Evolutionary conservation across 2,329 filamentous ascomycete species (phyloP), one percentile per base, ranked within the genome.

Genomic region (Pyrenophora teres): DNA sequence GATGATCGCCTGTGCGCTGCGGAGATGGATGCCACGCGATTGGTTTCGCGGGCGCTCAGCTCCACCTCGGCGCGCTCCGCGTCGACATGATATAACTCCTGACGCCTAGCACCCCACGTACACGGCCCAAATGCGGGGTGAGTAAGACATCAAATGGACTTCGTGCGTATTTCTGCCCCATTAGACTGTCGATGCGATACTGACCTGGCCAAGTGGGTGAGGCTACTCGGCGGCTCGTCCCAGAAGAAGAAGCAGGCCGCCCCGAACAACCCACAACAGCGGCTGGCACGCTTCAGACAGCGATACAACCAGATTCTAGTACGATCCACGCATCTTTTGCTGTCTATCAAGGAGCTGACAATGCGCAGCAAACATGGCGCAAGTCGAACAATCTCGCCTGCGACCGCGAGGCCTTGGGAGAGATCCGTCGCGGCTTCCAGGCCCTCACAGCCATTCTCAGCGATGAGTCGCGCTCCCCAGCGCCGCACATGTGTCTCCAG

Each of bases 401-500:
- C 57, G 82, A 86, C 59, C 76, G 78, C 40, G 76, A 79, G 38
- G 77, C 81, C 19, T 70, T 81, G 39, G 74, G 73, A 13, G 73
- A 70, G 69, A 81, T 84, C 50, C 78, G 80, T 49, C 74, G 74
- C 52, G 80, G 77, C 56, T 78, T 87, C 56, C 79, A 83, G 54
- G 79, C 81, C 41, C 73, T 87, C 21, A 83, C 81, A 52, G 76
- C 78, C 61, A 87, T 96, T 65, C 86, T 97, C 59, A 87, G 85
- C 76, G 92, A 97, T 77, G 93, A 97, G 77, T 90, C 89, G 54
- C 88, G 92, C 60, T 87, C 91, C 37, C 91, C 92, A 4, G 83
- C 92, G 21, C 93, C 93, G 6, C 93, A 97, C 74, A 89, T 92
- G 3, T 99, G 94, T 77, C 89, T 97, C 32, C 83, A 87, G 64